Percentiles rank a stretch among this genome's conserved stretches.
These are phyloP conservation scores for Opeltia flavorubescens DNA, from an alignment of 495 filamentous ascomycete species.

Conservation along the genomic window DNA sequence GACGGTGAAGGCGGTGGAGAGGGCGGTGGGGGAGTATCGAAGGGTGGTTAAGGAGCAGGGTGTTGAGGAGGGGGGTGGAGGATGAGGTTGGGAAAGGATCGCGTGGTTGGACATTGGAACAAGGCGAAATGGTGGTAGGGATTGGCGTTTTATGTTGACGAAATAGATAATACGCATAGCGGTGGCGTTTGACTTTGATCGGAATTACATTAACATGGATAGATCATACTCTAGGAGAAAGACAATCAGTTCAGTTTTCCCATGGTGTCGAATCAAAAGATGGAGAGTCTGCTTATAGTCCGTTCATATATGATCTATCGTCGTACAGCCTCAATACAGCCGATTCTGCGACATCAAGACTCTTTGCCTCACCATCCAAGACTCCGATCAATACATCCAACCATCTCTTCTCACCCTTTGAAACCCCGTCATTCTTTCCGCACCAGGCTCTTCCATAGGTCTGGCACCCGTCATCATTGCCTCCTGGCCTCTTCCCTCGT, in stretches of 20 bases:
- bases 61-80: slow-evolving; percentile 19
- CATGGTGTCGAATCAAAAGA: too few relatives aligned
- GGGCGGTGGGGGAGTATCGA: slow-evolving; percentile 50
- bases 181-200: too few relatives aligned
- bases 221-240: too few relatives aligned
- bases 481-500: not conserved
- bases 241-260: too few relatives aligned
- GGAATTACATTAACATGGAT: too few relatives aligned
- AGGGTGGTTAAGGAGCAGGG: slow-evolving; percentile 45
- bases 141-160: too few relatives aligned
- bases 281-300: too few relatives aligned
- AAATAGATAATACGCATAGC: too few relatives aligned
- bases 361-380: not conserved
- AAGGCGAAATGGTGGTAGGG: too few relatives aligned
- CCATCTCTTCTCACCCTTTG: not conserved
- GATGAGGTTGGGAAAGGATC: not conserved
- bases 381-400: not conserved
- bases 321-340: too few relatives aligned
- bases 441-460: not conserved
- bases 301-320: too few relatives aligned
- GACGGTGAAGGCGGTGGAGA: slow-evolving; percentile 49
- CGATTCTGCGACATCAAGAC: too few relatives aligned
- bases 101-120: not conserved
- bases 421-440: not conserved
- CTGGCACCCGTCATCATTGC: not conserved